phyloP scores from a whole-genome alignment of 768 basidiomycete species.

The Boletus rubescentipes region DNA sequence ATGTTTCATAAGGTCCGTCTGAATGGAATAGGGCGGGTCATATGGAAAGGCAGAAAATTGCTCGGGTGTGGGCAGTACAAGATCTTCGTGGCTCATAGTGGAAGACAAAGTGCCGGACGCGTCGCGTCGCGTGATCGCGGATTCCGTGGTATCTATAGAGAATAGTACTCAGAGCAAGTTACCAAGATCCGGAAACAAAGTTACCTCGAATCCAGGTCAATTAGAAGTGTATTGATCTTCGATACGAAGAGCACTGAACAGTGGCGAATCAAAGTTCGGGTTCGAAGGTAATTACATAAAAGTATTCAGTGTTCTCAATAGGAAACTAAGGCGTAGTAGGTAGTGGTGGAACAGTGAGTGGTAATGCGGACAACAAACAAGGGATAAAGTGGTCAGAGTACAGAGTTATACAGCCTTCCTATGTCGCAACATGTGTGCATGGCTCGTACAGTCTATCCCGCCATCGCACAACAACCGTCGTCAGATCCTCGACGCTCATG shows the following conservation, averaged over 20 bases:
- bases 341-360: slow-evolving; percentile 18
- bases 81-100: slow-evolving; percentile 17
- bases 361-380: slow-evolving; percentile 17
- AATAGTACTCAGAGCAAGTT: no score
- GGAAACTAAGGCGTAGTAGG: slow-evolving; percentile 23
- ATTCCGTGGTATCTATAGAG: not conserved
- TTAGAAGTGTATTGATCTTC: slow-evolving; percentile 8
- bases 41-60: slow-evolving; percentile 83
- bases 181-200: slow-evolving; percentile 11
- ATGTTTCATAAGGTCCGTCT: slow-evolving; percentile 84
- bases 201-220: not conserved
- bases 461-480: slow-evolving; percentile 14
- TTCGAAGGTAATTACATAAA: slow-evolving; percentile 26
- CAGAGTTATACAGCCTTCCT: slow-evolving; percentile 24
- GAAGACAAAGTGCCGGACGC: not conserved
- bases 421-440: slow-evolving; percentile 14
- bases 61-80: slow-evolving; percentile 57
- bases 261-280: slow-evolving; percentile 17
- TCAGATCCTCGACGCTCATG: slow-evolving; percentile 1
- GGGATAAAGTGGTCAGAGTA: slow-evolving; percentile 21
- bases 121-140: slow-evolving; percentile 15
- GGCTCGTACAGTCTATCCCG: slow-evolving; percentile 4
- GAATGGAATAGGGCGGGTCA: slow-evolving; percentile 78
- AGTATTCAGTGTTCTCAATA: slow-evolving; percentile 21
- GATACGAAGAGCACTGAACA: slow-evolving; percentile 3